Base-by-base conservation (phyloP, 805 yeast species). In the Yarrowia bubula region DNA sequence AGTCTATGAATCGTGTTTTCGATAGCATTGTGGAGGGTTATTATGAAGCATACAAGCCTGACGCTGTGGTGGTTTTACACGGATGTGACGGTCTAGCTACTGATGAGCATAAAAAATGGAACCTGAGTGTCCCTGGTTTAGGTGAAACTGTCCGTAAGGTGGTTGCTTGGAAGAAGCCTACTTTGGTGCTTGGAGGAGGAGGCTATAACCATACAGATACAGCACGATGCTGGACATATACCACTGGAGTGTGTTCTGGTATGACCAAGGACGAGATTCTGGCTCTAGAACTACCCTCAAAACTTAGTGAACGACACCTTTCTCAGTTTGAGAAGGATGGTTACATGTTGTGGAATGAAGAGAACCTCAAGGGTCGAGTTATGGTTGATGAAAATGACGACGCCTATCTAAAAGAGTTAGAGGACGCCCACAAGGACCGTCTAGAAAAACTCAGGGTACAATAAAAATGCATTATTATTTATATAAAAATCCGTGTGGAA, bases 71-170 rank as follows among this genome's bases (percentile, higher is more conserved):
- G 1, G 74, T 89, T 1, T 90, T 86, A 71, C 82, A 87, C 70
- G 96, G 96, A 0, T 84, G 86, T 37, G 96, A 89, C 76, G 93
- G 95, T 0, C 75, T 89, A 22, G 79, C 81, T n/a, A 79, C 86
- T 0, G 95, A 89, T 71, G 80, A 80, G 17, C 83, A 80, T 67
- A 75, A 78, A 14, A 89, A 87, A 71, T 89, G 93, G 93, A 88
- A 87, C 72, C 72, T 89, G 65, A 81, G 87, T 0, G 79, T 85
- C 8, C 72, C 74, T 43, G 89, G 87, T 0, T 76, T 80, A 18
- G 80, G 81, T 0, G 33, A 71, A 1, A 74, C 73, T 6, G 72
- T 86, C 4, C 5, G 67, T 31, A 41, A 69, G 11, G 22, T 81
- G 17, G 55, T 80, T 7, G 68, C 64, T 1, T 66, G 68, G 69